Evolutionary conservation across 306 rosid species (phyloP), one percentile per base, ranked within the genome.

Genomic region (Gastrolobium bilobum): DNA sequence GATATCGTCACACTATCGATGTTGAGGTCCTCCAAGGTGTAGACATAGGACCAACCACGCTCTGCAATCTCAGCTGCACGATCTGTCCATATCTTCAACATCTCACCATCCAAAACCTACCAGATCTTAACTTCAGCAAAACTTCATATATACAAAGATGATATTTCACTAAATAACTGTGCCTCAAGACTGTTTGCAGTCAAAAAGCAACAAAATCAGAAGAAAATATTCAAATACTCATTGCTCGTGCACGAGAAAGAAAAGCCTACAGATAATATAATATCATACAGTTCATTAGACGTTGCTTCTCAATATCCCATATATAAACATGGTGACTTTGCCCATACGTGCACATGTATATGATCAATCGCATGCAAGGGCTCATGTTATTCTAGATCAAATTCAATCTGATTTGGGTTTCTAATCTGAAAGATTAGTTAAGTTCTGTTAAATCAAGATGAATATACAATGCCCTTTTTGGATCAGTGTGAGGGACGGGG

Each of bases 21-120:
- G 81, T 62, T 91, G 85, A 93, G 89, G 84, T 82, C 91, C 87
- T 79, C 66, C 63, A 95, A 83, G 70, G 76, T 66, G 84, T 93
- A 95, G 58, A 90, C 89, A 52, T 95, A 95, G 62, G 87, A 92
- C 98, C 96, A 95, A 68, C 93, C 91, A 7, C 92, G 94, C 83
- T 90, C 90, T 42, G 94, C 92, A 77, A 95, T 90, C 84, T 95
- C 96, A 38, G 85, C 82, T 3, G 98, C 99, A 1, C 99, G 98
- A 78, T 93, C 96, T 2, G 87, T 87, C 99, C 99, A 95, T 76
- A 91, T 84, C 89, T 91, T 91, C 93, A 95, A 83, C 99, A 95
- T 95, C 87, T 88, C 91, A 70, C 98, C 96, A 2, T 93, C 99
- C 93, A 95, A 85, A 79, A 89, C 90, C 99, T 95, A 81, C 7